Conservation (phyloP, 441 rosid species). For the Mallotus japonicus region DNA sequence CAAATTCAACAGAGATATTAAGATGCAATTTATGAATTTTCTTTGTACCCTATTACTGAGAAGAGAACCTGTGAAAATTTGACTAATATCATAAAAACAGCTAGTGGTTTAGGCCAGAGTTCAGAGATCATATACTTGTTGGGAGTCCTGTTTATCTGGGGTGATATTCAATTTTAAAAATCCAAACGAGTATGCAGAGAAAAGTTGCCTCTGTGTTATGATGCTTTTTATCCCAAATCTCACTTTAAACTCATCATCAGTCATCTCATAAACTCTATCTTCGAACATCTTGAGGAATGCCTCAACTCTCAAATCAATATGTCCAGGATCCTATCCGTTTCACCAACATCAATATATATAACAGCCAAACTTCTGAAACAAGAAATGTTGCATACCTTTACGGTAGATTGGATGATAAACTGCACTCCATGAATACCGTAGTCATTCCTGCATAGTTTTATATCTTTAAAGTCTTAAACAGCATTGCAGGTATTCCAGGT, state of each 20-base stretch:
- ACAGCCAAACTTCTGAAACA: constrained; percentile 11
- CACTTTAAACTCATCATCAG: constrained; percentile 79
- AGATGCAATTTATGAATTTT: background rate
- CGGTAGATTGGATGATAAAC: constrained; percentile 73
- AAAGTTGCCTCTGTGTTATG: background rate
- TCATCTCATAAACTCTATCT: constrained; percentile 58
- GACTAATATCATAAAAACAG: background rate
- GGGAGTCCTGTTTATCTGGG: background rate
- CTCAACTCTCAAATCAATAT: constrained; percentile 72
- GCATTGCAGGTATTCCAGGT: background rate
- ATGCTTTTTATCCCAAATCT: background rate
- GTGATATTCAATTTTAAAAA: background rate
- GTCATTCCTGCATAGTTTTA: constrained; percentile 42
- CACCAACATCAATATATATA: background rate
- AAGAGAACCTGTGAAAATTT: background rate
- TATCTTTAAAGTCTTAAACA: background rate
- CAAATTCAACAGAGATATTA: too few relatives aligned
- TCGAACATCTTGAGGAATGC: constrained; percentile 69
- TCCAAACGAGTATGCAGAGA: background rate
- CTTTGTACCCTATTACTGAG: background rate
- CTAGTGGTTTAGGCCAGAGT: too few relatives aligned
- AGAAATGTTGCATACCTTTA: constrained; percentile 46
- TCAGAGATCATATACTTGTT: background rate
- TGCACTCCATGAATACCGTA: constrained; percentile 69
- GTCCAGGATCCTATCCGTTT: constrained; percentile 63